Conservation (phyloP, 139 green algal species). For the Gonium pectorale region DNA sequence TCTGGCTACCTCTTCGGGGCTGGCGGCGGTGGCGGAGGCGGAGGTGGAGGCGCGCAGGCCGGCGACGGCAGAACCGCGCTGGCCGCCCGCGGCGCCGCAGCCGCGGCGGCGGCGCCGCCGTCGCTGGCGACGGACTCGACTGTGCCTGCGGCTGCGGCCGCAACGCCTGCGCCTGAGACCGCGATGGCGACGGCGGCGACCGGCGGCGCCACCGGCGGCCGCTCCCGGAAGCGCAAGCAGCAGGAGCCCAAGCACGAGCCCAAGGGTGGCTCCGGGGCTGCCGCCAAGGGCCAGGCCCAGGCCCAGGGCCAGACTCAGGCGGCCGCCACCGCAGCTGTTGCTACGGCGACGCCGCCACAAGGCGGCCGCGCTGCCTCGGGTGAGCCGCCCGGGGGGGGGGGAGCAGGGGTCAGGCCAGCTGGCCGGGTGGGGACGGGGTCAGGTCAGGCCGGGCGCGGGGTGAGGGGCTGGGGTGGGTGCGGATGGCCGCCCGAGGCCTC, state of each 20-base stretch:
- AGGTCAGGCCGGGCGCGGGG: too few relatives aligned
- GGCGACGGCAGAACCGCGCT: neutral
- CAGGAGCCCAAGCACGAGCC: constrained; percentile 11
- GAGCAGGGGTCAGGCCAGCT: too few relatives aligned
- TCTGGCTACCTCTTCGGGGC: neutral
- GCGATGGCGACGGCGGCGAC: neutral
- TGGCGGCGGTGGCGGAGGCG: neutral
- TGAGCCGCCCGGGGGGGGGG: neutral
- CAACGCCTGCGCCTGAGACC: neutral
- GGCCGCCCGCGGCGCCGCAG: too few relatives aligned
- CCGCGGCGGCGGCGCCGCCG: too few relatives aligned
- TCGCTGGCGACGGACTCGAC: too few relatives aligned
- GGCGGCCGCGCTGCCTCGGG: neutral
- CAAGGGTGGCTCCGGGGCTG: neutral
- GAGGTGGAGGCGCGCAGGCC: neutral
- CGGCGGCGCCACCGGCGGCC: neutral
- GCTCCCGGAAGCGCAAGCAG: constrained; percentile 39
- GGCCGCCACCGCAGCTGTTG: neutral
- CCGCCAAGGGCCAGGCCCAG: constrained; percentile 5
- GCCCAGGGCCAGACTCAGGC: neutral
- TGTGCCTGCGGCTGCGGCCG: neutral
- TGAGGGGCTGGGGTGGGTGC: too few relatives aligned
- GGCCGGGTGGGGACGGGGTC: too few relatives aligned
- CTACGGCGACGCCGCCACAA: neutral
- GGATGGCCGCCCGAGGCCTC: too few relatives aligned